Evolutionary conservation across 2,329 filamentous ascomycete species (phyloP).

Genomic region (Alternaria dauci): DNA sequence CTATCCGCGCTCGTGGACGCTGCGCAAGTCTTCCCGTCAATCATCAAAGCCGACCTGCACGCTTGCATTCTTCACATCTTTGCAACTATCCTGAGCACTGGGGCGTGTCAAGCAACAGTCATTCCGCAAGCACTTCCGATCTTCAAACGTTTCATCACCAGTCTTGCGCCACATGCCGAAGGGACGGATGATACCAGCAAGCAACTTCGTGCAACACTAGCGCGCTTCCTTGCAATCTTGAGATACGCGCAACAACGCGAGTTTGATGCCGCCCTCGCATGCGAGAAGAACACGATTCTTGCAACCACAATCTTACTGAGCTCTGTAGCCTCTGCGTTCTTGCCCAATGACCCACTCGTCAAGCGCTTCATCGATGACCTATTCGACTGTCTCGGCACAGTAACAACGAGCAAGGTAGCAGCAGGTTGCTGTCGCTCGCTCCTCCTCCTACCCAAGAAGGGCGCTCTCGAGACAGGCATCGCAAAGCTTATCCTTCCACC

Average conservation of each 20-base stretch:
- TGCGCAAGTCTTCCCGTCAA: conserved; percentile 91
- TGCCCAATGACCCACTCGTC: conserved; percentile 77
- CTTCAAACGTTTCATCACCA: conserved; percentile 87
- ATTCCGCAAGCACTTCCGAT: conserved; percentile 90
- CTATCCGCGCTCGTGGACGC: conserved; percentile 92
- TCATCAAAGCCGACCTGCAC: conserved; percentile 95
- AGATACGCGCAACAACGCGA: conserved; percentile 79
- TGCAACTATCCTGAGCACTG: conserved; percentile 87
- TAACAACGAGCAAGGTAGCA: conserved; percentile 87
- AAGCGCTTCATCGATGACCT: conserved; percentile 79
- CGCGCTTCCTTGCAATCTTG: conserved; percentile 82
- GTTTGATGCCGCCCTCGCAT: conserved; percentile 77
- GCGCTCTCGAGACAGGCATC: conserved; percentile 63
- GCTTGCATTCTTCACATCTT: conserved; percentile 98
- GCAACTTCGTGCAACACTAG: conserved; percentile 83
- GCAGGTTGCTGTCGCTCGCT: conserved; percentile 89
- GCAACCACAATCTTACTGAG: conserved; percentile 90
- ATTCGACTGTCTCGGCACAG: conserved; percentile 81
- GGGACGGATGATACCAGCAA: conserved; percentile 63
- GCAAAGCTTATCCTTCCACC: conserved; percentile 77
- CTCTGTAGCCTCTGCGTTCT: conserved; percentile 75
- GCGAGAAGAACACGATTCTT: conserved; percentile 91
- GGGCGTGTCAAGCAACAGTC: conserved; percentile 84
- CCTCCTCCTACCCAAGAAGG: conserved; percentile 68
- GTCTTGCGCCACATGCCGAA: conserved; percentile 64